Evolutionary conservation across 2,329 filamentous ascomycete genomes (phyloP), one percentile per base, ranked within the genome.

Genomic region (Aspergillus glaucus): DNA sequence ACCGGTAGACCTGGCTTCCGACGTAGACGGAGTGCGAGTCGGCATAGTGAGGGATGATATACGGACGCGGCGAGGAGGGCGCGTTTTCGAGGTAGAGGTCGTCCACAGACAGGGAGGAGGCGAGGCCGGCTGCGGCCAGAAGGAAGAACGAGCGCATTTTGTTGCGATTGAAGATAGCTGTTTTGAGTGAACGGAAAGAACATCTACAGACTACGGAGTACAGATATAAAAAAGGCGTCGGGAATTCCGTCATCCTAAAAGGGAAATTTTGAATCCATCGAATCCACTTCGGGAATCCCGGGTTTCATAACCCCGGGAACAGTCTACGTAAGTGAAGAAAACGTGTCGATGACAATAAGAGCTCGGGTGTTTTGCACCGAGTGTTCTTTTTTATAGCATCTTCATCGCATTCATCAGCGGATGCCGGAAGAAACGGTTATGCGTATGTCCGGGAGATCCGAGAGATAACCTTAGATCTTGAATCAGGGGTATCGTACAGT

Each of bases 1-100:
- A 72, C 6, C 69, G 68, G 55, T 71, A 72, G 45, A 70, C 47
- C 50, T 73, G 70, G 8, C 57, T 54, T 9, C 64, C 65, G 21
- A 72, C 50, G n/a, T 57, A 56, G n/a, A 66, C 62, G 8, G 66
- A 61, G 24, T 66, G 62, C 1, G 55, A 53, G 15, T 63, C 62
- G 9, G 62, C 55, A 47, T 67, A 64, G 46, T 67, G 61, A 40
- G 61, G 65, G 28, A 70, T 59, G 36, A 69, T 57, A 45, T 71
- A 71, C 2, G 68, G 65, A 6, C 64, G 66, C 3, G 63, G 59
- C 28, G 58, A 55, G 3, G 62, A 55, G 4, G 67, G 67, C 2
- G 69, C 66, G 28, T 56, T 49, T 15, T 59, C 56, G 6, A 61
- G 58, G 36, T 55, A 56, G n/a, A 65, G 60, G 22, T 57, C 55